A percentile compares a stretch with the other conserved stretches of the same genome.
Conservation (phyloP, 768 basidiomycete genomes). For the Suillus cothurnatus region DNA sequence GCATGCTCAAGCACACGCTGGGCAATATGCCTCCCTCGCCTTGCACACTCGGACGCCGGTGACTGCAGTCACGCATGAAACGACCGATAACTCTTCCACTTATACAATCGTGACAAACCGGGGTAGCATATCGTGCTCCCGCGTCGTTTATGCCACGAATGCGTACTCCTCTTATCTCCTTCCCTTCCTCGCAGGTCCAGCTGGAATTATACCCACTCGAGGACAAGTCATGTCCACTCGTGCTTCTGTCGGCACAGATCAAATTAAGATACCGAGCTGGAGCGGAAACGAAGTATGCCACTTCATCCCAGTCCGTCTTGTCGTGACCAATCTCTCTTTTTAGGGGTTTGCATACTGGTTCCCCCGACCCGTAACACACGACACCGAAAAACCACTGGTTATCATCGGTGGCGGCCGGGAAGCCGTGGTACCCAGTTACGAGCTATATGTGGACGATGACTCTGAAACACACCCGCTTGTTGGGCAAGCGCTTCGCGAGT, state of each 20-base stretch:
- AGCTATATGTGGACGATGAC: constrained; percentile 62
- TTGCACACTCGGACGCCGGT: constrained; percentile 80
- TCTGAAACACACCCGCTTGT: constrained; percentile 49
- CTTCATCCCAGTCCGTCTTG: not conserved
- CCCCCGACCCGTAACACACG: constrained; percentile 51
- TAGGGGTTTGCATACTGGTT: constrained; percentile 80
- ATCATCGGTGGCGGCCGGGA: constrained; percentile 75
- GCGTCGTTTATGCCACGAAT: constrained; percentile 87
- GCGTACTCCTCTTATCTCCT: constrained; percentile 79
- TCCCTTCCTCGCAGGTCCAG: constrained; percentile 57
- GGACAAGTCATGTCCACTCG: constrained; percentile 62
- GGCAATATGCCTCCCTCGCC: constrained; percentile 41
- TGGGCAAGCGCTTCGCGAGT: constrained; percentile 52
- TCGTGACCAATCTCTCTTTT: not conserved
- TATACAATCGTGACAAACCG: constrained; percentile 59
- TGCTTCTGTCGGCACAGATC: constrained; percentile 39
- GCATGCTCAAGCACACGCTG: constrained; percentile 35
- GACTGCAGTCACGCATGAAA: constrained; percentile 36
- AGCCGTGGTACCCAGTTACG: constrained; percentile 41
- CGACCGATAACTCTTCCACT: not conserved
- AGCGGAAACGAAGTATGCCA: constrained; percentile 38
- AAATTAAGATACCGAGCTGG: constrained; percentile 50
- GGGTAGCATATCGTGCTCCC: constrained; percentile 59
- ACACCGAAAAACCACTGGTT: constrained; percentile 51
- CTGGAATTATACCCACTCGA: constrained; percentile 64